Conservation (phyloP, 805 yeast species). For the Myxozyma geophila region DNA sequence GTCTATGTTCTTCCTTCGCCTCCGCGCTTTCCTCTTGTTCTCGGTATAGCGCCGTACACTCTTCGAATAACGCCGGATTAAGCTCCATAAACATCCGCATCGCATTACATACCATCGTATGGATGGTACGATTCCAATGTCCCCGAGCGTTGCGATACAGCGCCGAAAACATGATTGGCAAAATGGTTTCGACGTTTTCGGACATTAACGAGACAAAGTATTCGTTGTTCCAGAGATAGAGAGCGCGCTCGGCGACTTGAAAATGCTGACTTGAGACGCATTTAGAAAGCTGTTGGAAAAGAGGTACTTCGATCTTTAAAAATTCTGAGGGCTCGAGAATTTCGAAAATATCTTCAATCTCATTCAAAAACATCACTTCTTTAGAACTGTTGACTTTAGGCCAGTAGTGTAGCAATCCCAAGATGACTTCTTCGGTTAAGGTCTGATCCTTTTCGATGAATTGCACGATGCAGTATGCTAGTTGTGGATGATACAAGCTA, state of each 20-base stretch:
- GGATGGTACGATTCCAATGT: slow-evolving; percentile 94
- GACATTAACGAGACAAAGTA: slow-evolving; percentile 87
- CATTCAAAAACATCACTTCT: slow-evolving; percentile 94
- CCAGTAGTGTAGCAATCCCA: slow-evolving; percentile 94
- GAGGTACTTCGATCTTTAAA: slow-evolving; percentile 85
- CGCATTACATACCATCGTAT: slow-evolving; percentile 87
- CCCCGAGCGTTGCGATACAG: slow-evolving; percentile 79
- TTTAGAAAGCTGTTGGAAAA: slow-evolving; percentile 90
- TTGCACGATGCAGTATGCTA: slow-evolving; percentile 96
- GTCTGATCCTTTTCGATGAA: slow-evolving; percentile 92
- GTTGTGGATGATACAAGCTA: slow-evolving; percentile 91
- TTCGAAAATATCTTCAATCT: slow-evolving; percentile 94
- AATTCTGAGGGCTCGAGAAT: slow-evolving; percentile 94
- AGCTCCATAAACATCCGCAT: slow-evolving; percentile 90
- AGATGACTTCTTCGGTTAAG: slow-evolving; percentile 92
- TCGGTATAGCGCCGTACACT: slow-evolving; percentile 70
- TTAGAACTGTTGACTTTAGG: slow-evolving; percentile 94
- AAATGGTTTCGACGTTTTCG: slow-evolving; percentile 83
- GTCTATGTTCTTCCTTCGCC: slow-evolving; percentile 55
- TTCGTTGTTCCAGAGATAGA: slow-evolving; percentile 93
- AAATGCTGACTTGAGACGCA: slow-evolving; percentile 95
- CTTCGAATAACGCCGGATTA: slow-evolving; percentile 87
- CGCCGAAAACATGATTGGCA: slow-evolving; percentile 90
- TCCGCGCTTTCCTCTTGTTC: slow-evolving; percentile 28
- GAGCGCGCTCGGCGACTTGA: slow-evolving; percentile 94